These are phyloP conservation scores for Erucastrum elatum DNA, from an alignment of 345 rosid species.

Conservation along the genomic window DNA sequence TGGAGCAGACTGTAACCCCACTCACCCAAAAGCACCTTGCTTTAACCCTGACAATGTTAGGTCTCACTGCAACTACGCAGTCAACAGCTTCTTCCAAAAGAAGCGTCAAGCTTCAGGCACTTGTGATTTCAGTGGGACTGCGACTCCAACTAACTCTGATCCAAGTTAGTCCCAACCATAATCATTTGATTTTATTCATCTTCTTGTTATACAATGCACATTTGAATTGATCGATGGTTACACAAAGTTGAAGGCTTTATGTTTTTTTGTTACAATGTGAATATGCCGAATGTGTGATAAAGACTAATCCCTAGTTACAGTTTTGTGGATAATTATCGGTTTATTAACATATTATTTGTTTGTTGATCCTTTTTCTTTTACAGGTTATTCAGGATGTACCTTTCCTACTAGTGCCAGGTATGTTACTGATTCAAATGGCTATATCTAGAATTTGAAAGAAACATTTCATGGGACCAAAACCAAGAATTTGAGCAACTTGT, in stretches of 20 bases:
- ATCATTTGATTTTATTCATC: background rate
- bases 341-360: conserved; percentile 10
- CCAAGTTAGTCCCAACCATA: conserved; percentile 49
- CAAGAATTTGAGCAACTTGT: conserved; percentile 18
- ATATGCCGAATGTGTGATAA: conserved; percentile 15
- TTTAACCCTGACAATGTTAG: conserved; percentile 72
- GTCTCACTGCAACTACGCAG: conserved; percentile 84
- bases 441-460: conserved; percentile 2
- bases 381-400: conserved; percentile 45
- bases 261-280: conserved; percentile 14
- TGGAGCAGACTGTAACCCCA: conserved; percentile 87
- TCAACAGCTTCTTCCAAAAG: conserved; percentile 84
- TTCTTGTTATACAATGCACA: background rate
- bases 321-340: background rate
- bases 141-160: conserved; percentile 49
- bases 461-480: conserved; percentile 27
- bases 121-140: conserved; percentile 83
- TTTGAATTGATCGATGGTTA: conserved; percentile 5
- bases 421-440: conserved; percentile 29
- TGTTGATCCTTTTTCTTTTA: background rate
- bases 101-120: conserved; percentile 71
- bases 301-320: background rate
- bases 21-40: conserved; percentile 59
- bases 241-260: conserved; percentile 18
- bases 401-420: conserved; percentile 46